A percentile compares a stretch with the other conserved stretches of the same genome.
These are phyloP conservation scores for Eucalyptus cloeziana DNA, from an alignment of 345 rosid species.

Conservation along the genomic window DNA sequence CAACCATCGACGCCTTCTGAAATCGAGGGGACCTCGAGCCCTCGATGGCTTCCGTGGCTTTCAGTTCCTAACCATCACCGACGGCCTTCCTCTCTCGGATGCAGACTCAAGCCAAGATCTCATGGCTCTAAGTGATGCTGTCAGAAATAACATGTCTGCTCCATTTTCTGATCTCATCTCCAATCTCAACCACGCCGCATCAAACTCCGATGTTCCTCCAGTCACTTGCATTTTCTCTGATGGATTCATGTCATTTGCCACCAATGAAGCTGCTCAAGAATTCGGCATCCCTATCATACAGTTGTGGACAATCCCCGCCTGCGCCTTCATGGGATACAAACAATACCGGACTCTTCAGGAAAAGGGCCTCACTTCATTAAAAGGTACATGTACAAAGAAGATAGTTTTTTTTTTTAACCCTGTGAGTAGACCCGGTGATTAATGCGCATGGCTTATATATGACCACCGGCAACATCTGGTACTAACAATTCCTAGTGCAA, in stretches of 20 bases:
- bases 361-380: neutral
- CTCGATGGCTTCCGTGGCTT: neutral
- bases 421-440: neutral
- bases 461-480: neutral
- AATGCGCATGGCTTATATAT: neutral
- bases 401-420: neutral
- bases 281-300: neutral
- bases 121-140: neutral
- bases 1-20: neutral
- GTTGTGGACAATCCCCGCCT: neutral
- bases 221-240: neutral
- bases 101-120: neutral
- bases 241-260: neutral
- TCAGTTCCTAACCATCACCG: neutral
- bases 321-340: neutral
- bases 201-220: neutral
- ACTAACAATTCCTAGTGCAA: neutral
- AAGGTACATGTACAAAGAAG: neutral
- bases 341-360: neutral
- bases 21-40: neutral
- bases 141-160: neutral
- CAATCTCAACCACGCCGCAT: neutral
- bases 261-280: neutral
- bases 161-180: neutral
- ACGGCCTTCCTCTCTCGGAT: neutral